phyloP scores from a whole-genome alignment of 768 basidiomycete species.

The Tulasnella sp. region DNA sequence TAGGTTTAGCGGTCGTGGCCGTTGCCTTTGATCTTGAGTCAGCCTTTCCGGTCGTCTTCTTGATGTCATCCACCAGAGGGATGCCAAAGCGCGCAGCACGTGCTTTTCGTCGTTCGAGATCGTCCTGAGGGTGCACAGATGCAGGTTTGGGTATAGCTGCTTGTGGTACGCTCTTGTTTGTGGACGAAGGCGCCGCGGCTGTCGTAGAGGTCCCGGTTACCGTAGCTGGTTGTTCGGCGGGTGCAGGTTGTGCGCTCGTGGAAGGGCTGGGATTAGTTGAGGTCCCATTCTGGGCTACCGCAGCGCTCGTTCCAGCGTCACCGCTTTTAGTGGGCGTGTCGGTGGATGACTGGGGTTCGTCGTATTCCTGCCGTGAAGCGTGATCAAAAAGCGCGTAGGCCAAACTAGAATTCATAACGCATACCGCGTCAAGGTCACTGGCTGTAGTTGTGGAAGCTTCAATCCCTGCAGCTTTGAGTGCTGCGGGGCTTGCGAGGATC shows the following conservation, averaged over 20 bases:
- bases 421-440: neutral
- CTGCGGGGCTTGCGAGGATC: conserved; percentile 17
- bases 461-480: conserved; percentile 5
- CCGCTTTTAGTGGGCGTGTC: neutral
- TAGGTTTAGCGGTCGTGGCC: neutral
- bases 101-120: conserved; percentile 8
- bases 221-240: neutral
- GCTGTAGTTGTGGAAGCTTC: neutral
- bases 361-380: neutral
- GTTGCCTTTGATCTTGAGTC: neutral
- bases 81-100: conserved; percentile 20
- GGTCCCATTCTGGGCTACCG: neutral
- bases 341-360: neutral
- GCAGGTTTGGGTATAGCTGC: neutral
- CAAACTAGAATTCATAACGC: neutral
- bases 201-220: neutral
- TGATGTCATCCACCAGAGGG: neutral
- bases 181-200: conserved; percentile 1
- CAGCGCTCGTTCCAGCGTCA: neutral
- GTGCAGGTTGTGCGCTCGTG: neutral
- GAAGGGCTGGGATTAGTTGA: neutral
- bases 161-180: neutral
- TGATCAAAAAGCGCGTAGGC: neutral
- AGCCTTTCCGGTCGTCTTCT: neutral
- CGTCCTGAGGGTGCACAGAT: no score